These are phyloP conservation scores for Austroboletus niveus DNA, from an alignment of 1,284 basidiomycete genomes.

Conservation along the genomic window DNA sequence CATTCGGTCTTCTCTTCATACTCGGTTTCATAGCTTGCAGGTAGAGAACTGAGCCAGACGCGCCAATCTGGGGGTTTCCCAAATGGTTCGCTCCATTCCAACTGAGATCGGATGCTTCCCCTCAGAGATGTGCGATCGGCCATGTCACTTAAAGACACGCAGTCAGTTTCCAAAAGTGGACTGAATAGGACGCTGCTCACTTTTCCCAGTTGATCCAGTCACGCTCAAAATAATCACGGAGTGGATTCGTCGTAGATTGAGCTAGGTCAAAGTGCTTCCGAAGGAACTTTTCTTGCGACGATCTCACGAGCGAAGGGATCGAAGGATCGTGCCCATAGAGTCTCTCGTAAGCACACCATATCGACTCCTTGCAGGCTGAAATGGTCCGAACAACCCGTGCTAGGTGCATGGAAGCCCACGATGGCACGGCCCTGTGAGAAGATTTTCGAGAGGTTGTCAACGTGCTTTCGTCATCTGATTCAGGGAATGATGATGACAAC, in stretches of 20 bases:
- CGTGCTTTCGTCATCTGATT: conserved; percentile 17
- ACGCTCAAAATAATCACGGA: conserved; percentile 60
- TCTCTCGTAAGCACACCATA: conserved; percentile 59
- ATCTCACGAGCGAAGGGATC: conserved; percentile 34
- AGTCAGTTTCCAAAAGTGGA: conserved; percentile 2
- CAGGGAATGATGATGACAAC: conserved; percentile 19
- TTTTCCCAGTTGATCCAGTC: conserved; percentile 69
- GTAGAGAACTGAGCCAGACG: conserved; percentile 45
- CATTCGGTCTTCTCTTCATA: conserved; percentile 25
- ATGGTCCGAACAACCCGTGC: conserved; percentile 55
- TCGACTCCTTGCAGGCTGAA: conserved; percentile 62
- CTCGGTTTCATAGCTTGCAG: conserved; percentile 20
- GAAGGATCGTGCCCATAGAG: conserved; percentile 42
- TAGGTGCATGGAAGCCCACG: conserved; percentile 61
- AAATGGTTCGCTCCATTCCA: conserved; percentile 54
- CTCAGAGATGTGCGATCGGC: conserved; percentile 65
- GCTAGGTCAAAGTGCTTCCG: conserved; percentile 28
- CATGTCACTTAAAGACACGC: conserved; percentile 57
- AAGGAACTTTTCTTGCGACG: conserved; percentile 30
- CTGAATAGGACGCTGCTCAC: conserved; percentile 38
- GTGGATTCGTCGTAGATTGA: conserved; percentile 33
- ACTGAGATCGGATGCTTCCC: conserved; percentile 41
- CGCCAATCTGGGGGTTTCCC: conserved; percentile 52
- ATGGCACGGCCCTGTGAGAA: conserved; percentile 34
- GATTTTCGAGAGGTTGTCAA: conserved; percentile 12